These are phyloP conservation scores for Monosporozyma yasuniensis DNA, from an alignment of 805 yeast genomes.

Conservation along the genomic window DNA sequence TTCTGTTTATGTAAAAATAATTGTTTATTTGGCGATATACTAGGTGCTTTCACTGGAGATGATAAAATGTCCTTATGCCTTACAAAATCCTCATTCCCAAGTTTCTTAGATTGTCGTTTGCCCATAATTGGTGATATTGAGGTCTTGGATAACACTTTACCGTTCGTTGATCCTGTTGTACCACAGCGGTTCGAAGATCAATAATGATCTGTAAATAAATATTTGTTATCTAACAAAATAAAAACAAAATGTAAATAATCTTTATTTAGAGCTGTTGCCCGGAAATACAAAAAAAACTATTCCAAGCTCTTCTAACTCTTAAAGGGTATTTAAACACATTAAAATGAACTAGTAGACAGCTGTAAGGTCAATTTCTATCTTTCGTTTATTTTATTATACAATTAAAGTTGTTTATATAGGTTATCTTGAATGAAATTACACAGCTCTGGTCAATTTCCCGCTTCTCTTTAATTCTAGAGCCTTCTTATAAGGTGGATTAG, in stretches of 20 bases:
- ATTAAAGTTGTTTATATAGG: neutral
- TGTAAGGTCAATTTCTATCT: no score
- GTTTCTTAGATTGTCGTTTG: neutral
- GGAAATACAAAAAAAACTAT: neutral
- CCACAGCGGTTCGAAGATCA: neutral
- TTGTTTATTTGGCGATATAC: neutral
- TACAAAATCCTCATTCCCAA: conserved; percentile 13
- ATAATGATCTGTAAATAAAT: neutral
- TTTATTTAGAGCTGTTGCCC: neutral
- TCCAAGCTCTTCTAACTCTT: neutral
- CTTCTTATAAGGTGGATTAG: conserved; percentile 92
- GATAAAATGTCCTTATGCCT: conserved; percentile 19
- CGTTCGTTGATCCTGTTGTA: neutral
- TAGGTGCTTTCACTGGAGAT: conserved; percentile 11
- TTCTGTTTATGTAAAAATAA: neutral
- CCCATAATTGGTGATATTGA: neutral
- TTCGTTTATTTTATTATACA: neutral
- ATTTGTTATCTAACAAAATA: neutral
- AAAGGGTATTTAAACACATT: no score
- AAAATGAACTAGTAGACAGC: no score
- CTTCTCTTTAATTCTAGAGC: conserved; percentile 81
- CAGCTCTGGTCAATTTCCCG: conserved; percentile 43
- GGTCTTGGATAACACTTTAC: neutral
- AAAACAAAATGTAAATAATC: neutral
- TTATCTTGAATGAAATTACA: conserved; percentile 3